phyloP scores from a whole-genome alignment of 2,329 filamentous ascomycete species.

The Pseudogymnoascus sp. region DNA sequence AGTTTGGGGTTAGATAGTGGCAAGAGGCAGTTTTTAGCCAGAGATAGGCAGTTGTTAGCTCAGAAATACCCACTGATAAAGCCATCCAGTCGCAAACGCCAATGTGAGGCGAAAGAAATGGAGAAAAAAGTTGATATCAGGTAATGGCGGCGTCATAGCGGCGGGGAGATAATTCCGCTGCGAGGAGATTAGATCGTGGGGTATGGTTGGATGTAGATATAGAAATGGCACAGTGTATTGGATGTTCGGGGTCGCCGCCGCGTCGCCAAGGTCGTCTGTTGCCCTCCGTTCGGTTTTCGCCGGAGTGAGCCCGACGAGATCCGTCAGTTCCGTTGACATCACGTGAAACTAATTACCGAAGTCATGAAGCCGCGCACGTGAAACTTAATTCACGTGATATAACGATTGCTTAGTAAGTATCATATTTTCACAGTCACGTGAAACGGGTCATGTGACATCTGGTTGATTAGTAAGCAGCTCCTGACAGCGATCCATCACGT shows the following conservation, averaged over 20 bases:
- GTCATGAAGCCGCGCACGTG: background rate
- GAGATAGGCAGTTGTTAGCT: background rate
- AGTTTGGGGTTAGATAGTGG: background rate
- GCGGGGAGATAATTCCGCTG: background rate
- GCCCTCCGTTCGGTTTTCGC: background rate
- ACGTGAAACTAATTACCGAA: background rate
- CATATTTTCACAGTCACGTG: background rate
- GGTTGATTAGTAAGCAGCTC: background rate
- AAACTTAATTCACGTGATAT: background rate
- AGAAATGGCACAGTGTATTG: background rate
- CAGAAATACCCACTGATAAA: conserved; percentile 1
- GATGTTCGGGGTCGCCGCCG: background rate
- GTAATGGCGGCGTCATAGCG: background rate
- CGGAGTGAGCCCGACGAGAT: background rate
- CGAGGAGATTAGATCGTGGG: background rate
- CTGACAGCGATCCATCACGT: background rate
- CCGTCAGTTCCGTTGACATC: background rate
- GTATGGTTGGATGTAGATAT: background rate
- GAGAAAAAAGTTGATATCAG: background rate
- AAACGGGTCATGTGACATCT: background rate
- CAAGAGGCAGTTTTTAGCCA: background rate
- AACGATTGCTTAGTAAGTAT: background rate
- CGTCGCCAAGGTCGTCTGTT: background rate
- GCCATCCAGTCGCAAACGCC: background rate
- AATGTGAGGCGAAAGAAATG: background rate